Evolutionary conservation across 1,284 basidiomycete genomes (phyloP).

Genomic region (Peniophora sp.): DNA sequence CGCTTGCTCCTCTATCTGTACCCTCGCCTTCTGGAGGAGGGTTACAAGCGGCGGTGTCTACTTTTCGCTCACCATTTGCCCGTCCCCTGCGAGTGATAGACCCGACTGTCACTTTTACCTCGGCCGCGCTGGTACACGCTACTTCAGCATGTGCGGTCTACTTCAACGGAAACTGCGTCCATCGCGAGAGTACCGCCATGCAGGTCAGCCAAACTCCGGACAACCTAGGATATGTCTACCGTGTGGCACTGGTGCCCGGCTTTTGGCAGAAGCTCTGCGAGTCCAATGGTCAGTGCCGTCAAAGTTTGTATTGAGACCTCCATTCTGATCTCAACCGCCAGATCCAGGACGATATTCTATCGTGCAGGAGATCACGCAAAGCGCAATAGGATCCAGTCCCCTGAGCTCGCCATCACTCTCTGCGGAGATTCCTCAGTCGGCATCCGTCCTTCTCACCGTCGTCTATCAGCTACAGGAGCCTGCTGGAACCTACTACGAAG

Average conservation of each 20-base stretch:
- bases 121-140: slow-evolving; percentile 34
- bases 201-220: slow-evolving; percentile 18
- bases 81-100: slow-evolving; percentile 51
- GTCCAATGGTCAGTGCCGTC: slow-evolving; percentile 35
- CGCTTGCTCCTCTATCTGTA: slow-evolving; percentile 6
- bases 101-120: slow-evolving; percentile 53
- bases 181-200: slow-evolving; percentile 40
- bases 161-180: slow-evolving; percentile 37
- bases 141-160: slow-evolving; percentile 49
- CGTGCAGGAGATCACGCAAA: slow-evolving; percentile 44
- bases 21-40: slow-evolving; percentile 1
- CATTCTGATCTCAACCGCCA: slow-evolving; percentile 14
- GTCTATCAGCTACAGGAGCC: slow-evolving; percentile 14
- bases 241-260: slow-evolving; percentile 46
- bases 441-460: slow-evolving; percentile 12
- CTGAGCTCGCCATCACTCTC: slow-evolving; percentile 1
- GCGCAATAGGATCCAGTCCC: background rate
- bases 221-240: slow-evolving; percentile 38
- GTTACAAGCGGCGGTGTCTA: slow-evolving; percentile 7
- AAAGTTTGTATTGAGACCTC: slow-evolving; percentile 1
- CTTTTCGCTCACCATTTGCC: slow-evolving; percentile 30
- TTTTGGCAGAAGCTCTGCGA: slow-evolving; percentile 51
- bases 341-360: slow-evolving; percentile 51
- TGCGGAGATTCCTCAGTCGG: slow-evolving; percentile 26
- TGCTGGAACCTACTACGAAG: background rate